Percentiles rank a stretch among this genome's conserved stretches.
These are phyloP conservation scores for Dothiorella sarmentorum DNA, from an alignment of 2,329 filamentous ascomycete species.

Conservation along the genomic window DNA sequence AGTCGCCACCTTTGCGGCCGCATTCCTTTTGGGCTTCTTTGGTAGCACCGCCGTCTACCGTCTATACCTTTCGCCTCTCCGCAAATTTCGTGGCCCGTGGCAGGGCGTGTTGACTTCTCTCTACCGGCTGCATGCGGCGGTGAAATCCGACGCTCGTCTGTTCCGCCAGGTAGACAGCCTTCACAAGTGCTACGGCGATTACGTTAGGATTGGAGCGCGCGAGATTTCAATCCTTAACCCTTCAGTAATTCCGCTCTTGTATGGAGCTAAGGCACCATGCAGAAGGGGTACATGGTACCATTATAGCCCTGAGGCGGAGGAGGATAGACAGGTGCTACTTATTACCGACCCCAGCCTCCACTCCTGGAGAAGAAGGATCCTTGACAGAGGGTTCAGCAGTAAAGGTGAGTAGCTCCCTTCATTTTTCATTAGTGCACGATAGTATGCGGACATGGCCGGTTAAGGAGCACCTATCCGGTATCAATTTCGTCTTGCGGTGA, in stretches of 20 bases:
- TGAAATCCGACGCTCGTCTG: not conserved
- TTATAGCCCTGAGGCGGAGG: conserved; percentile 21
- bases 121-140: not conserved
- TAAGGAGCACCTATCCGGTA: not conserved
- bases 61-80: conserved; percentile 40
- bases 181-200: conserved; percentile 17
- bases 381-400: conserved; percentile 33
- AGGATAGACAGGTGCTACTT: conserved; percentile 21
- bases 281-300: conserved; percentile 31
- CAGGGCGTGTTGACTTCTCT: conserved; percentile 11
- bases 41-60: conserved; percentile 40
- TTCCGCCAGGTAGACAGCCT: conserved; percentile 14
- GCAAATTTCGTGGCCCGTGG: conserved; percentile 20
- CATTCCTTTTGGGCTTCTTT: conserved; percentile 21
- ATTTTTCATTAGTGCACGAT: not conserved
- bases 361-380: conserved; percentile 29
- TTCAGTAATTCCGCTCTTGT: conserved; percentile 22
- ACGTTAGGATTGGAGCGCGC: conserved; percentile 22
- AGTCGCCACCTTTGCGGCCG: not conserved
- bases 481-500: not conserved
- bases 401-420: conserved; percentile 17
- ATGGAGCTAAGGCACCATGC: conserved; percentile 37
- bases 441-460: not conserved
- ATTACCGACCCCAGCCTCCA: conserved; percentile 27
- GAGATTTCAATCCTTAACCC: conserved; percentile 29